These are phyloP conservation scores for Colletotrichum phormii DNA, from an alignment of 2,329 filamentous ascomycete genomes.

Conservation along the genomic window DNA sequence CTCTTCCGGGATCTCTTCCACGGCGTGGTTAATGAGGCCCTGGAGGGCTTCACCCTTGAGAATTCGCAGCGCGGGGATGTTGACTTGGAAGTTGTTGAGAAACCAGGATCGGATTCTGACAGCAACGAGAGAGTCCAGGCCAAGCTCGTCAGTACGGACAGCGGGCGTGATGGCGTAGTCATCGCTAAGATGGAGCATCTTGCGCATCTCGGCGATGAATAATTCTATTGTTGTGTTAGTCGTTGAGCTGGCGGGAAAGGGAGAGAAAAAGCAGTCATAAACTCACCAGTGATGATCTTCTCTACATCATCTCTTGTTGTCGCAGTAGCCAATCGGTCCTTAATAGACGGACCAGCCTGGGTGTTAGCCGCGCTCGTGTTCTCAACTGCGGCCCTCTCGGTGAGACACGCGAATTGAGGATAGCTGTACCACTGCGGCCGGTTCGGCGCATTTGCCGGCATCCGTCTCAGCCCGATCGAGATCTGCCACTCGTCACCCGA, in stretches of 20 bases:
- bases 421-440: background rate
- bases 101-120: constrained; percentile 59
- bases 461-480: constrained; percentile 12
- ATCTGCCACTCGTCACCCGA: constrained; percentile 7
- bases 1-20: background rate
- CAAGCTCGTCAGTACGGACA: constrained; percentile 35
- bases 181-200: constrained; percentile 36
- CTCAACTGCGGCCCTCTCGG: background rate
- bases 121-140: constrained; percentile 43
- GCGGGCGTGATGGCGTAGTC: constrained; percentile 24
- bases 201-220: constrained; percentile 20
- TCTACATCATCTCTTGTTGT: background rate
- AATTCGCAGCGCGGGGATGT: constrained; percentile 59
- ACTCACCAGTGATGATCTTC: background rate
- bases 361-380: background rate
- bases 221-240: background rate
- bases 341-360: background rate
- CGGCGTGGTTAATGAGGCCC: background rate
- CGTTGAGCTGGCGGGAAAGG: background rate
- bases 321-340: background rate
- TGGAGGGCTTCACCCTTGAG: constrained; percentile 40
- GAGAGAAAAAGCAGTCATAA: background rate
- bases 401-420: constrained; percentile 1
- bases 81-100: constrained; percentile 53
- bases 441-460: background rate